A percentile compares a stretch with the other conserved stretches of the same genome.
Evolutionary conservation across 495 filamentous ascomycete genomes (phyloP).

Genomic region (Aspergillus panamensis): DNA sequence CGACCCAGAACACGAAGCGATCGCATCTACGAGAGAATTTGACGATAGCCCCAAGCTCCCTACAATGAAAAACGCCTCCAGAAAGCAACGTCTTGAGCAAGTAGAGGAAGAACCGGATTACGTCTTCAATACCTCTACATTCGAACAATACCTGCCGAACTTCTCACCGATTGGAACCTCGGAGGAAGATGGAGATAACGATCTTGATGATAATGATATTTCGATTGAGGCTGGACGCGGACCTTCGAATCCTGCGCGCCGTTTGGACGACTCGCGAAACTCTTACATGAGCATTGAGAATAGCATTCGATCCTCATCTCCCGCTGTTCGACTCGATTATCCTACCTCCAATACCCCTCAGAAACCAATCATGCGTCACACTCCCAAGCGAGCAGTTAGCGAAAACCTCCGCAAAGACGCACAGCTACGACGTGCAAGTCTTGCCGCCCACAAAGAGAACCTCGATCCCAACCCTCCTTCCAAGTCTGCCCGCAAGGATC

Average conservation of each 20-base stretch:
- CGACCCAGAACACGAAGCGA: constrained; percentile 51
- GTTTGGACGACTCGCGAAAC: constrained; percentile 42
- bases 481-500: constrained; percentile 32
- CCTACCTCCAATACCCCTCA: constrained; percentile 42
- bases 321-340: constrained; percentile 45
- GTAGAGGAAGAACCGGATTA: constrained; percentile 39
- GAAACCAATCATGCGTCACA: constrained; percentile 29
- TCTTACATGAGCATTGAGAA: constrained; percentile 48
- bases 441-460: constrained; percentile 44
- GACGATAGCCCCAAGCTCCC: constrained; percentile 40
- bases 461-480: constrained; percentile 35
- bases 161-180: constrained; percentile 48
- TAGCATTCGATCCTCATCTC: constrained; percentile 46
- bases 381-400: constrained; percentile 32
- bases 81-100: constrained; percentile 21
- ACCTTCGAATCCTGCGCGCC: constrained; percentile 31
- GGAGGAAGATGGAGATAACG: constrained; percentile 36
- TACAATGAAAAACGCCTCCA: constrained; percentile 31
- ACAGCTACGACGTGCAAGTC: constrained; percentile 40
- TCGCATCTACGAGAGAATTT: constrained; percentile 49
- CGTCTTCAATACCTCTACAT: constrained; percentile 59
- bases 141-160: constrained; percentile 61
- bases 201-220: constrained; percentile 30
- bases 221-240: constrained; percentile 48
- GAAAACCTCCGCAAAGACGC: constrained; percentile 46